phyloP scores from a whole-genome alignment of 371 early-diverging fungal genomes.

The Mortierella sp. region DNA sequence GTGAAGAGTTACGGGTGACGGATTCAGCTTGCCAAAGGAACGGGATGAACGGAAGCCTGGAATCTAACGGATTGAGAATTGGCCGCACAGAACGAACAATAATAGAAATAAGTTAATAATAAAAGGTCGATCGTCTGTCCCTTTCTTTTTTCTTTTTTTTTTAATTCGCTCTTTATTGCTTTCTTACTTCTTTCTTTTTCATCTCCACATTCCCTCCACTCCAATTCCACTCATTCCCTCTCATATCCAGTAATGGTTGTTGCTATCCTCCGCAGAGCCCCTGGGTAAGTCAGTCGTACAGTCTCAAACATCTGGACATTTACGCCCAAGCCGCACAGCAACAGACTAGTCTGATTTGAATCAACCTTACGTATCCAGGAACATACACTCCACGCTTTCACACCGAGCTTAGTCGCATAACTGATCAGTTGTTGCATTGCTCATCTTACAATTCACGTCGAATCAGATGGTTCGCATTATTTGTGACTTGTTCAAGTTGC shows the following conservation, averaged over 20 bases:
- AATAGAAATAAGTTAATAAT: too few relatives aligned
- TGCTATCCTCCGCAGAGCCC: constrained; percentile 54
- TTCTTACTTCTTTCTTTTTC: constrained; percentile 13
- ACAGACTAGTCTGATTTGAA: background rate
- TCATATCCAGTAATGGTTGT: constrained; percentile 32
- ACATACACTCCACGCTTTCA: background rate
- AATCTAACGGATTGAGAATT: background rate
- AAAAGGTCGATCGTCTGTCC: background rate
- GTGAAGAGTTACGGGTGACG: background rate
- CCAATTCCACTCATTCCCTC: constrained; percentile 1
- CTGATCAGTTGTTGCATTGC: background rate
- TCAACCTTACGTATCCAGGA: background rate
- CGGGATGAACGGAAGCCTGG: background rate
- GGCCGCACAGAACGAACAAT: background rate
- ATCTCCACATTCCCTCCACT: background rate
- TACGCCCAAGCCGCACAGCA: background rate
- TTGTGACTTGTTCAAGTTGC: background rate
- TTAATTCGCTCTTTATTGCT: background rate
- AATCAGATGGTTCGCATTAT: background rate
- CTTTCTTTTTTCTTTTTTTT: background rate
- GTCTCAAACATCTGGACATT: background rate
- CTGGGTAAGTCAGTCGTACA: constrained; percentile 44
- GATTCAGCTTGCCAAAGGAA: background rate
- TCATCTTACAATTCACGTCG: background rate
- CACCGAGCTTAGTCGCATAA: background rate